Percentiles rank a stretch among this genome's conserved stretches.
Evolutionary conservation across 108 stramenopile species (phyloP).

Genomic region (Nitzschia sp.): DNA sequence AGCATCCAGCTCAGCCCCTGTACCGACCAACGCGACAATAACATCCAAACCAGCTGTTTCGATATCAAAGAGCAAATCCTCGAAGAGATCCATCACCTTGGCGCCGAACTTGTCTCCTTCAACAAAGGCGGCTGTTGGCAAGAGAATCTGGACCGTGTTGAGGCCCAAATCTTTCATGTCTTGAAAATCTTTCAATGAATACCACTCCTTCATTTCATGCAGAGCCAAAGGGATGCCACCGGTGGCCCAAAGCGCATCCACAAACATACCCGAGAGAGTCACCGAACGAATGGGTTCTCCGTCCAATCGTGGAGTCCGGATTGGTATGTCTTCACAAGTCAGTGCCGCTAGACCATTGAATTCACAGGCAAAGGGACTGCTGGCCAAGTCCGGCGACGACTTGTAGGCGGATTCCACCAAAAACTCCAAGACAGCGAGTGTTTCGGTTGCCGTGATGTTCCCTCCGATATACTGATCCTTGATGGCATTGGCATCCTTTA

Average conservation of each 20-base stretch:
- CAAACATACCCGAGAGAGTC: slow-evolving; percentile 67
- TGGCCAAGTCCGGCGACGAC: slow-evolving; percentile 31
- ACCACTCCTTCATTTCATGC: slow-evolving; percentile 44
- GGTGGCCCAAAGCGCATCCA: slow-evolving; percentile 51
- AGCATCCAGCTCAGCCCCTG: slow-evolving; percentile 35
- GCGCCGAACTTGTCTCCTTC: background rate
- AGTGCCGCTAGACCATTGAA: slow-evolving; percentile 61
- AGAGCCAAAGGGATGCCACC: slow-evolving; percentile 41
- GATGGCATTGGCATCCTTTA: slow-evolving; percentile 49
- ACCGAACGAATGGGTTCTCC: slow-evolving; percentile 57
- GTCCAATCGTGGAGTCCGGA: slow-evolving; percentile 2
- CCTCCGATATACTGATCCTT: slow-evolving; percentile 33
- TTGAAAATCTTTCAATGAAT: slow-evolving; percentile 51
- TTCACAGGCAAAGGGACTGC: slow-evolving; percentile 59
- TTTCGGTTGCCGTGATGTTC: slow-evolving; percentile 52
- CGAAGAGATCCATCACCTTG: background rate
- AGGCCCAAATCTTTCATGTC: slow-evolving; percentile 62
- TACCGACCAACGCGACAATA: slow-evolving; percentile 41
- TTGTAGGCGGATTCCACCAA: slow-evolving; percentile 53
- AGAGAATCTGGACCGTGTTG: slow-evolving; percentile 72
- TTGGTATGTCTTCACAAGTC: background rate
- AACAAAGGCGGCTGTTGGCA: slow-evolving; percentile 45
- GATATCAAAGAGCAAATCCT: slow-evolving; percentile 22
- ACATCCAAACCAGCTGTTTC: slow-evolving; percentile 39
- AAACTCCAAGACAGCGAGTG: slow-evolving; percentile 52